These are phyloP conservation scores for Setaria viridis DNA, from an alignment of 202 grass and related monocot species.

Conservation along the genomic window DNA sequence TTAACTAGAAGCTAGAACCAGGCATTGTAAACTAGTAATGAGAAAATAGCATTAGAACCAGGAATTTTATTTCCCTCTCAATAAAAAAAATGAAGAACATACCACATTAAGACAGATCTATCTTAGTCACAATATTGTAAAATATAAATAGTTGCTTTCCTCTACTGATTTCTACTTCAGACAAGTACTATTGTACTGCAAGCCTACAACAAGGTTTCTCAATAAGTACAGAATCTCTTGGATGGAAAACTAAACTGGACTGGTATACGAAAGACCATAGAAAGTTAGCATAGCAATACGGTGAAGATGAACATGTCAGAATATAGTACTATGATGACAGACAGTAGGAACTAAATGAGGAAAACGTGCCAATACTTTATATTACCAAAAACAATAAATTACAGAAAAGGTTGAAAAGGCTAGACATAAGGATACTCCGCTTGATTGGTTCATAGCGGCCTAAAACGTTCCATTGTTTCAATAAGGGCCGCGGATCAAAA, in stretches of 20 bases:
- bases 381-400: not conserved
- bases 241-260: constrained; percentile 29
- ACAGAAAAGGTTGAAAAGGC: constrained; percentile 4
- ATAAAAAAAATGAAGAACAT: not conserved
- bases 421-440: constrained; percentile 78
- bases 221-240: constrained; percentile 12
- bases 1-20: constrained; percentile 17
- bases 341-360: constrained; percentile 16
- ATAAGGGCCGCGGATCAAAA: constrained; percentile 70
- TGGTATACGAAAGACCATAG: constrained; percentile 1
- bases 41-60: not conserved
- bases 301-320: not conserved
- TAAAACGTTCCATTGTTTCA: constrained; percentile 64
- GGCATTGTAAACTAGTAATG: constrained; percentile 15
- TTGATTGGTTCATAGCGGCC: constrained; percentile 76
- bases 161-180: constrained; percentile 1
- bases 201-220: not conserved
- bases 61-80: not conserved
- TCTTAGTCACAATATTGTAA: constrained; percentile 21
- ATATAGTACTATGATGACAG: constrained; percentile 1
- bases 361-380: constrained; percentile 12
- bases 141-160: constrained; percentile 4
- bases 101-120: constrained; percentile 5
- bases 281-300: not conserved
- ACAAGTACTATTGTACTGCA: not conserved